These are phyloP conservation scores for Leccinum fuscescens DNA, from an alignment of 1,284 basidiomycete species.

Conservation along the genomic window DNA sequence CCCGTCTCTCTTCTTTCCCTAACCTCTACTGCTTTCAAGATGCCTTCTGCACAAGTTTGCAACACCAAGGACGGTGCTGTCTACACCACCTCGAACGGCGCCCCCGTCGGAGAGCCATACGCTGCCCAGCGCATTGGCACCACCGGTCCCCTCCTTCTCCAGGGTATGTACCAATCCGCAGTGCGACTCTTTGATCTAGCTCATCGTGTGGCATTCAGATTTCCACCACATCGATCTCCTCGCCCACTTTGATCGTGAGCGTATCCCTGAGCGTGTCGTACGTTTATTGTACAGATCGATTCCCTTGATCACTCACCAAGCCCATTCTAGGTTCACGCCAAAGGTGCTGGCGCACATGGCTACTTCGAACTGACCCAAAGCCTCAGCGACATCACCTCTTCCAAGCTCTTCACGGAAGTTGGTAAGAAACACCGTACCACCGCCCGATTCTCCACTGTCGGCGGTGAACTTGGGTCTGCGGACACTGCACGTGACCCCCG, in stretches of 20 bases:
- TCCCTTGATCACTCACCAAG: constrained; percentile 8
- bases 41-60: constrained; percentile 67
- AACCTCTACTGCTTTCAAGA: constrained; percentile 27
- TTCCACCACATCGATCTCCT: constrained; percentile 88
- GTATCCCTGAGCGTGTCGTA: constrained; percentile 93
- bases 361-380: constrained; percentile 85
- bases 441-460: constrained; percentile 85
- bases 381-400: constrained; percentile 77
- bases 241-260: constrained; percentile 90
- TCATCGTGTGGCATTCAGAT: constrained; percentile 34
- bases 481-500: constrained; percentile 92
- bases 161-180: constrained; percentile 49
- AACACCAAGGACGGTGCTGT: constrained; percentile 53
- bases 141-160: constrained; percentile 81
- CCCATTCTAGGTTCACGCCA: constrained; percentile 67
- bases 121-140: constrained; percentile 73
- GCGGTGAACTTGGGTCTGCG: constrained; percentile 83
- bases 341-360: constrained; percentile 90
- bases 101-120: constrained; percentile 71
- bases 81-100: constrained; percentile 87
- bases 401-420: constrained; percentile 67
- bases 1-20: constrained; percentile 5
- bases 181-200: background rate
- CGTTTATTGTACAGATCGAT: constrained; percentile 19
- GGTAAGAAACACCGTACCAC: constrained; percentile 74